phyloP scores from a whole-genome alignment of 2,329 filamentous ascomycete species.

The Cordyceps javanica region DNA sequence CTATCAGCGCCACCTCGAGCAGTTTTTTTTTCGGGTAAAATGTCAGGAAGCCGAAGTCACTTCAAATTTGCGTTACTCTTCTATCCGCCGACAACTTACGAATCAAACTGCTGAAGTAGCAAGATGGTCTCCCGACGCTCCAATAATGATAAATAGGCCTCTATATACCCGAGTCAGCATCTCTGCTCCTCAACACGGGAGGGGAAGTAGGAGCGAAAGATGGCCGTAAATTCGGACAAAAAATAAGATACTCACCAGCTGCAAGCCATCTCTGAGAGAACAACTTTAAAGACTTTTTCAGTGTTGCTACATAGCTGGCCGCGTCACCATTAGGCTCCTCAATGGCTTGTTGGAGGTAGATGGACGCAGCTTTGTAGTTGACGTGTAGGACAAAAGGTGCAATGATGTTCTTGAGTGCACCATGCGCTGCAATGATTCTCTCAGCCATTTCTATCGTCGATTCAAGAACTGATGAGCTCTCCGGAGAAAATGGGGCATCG shows the following conservation, averaged over 20 bases:
- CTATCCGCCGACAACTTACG: neutral
- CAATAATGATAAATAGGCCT: neutral
- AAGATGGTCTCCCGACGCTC: constrained; percentile 6
- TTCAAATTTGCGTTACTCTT: too few species aligned
- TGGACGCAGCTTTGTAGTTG: constrained; percentile 8
- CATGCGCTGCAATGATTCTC: neutral
- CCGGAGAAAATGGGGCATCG: neutral
- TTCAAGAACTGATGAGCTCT: neutral
- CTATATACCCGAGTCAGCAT: neutral
- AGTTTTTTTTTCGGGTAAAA: neutral
- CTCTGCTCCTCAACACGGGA: neutral
- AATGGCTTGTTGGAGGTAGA: neutral
- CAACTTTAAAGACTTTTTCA: neutral
- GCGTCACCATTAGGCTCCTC: neutral
- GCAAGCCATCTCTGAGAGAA: constrained; percentile 1
- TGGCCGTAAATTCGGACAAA: neutral
- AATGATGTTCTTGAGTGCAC: neutral
- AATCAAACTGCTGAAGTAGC: neutral
- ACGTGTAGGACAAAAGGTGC: constrained; percentile 1
- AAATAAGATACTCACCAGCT: neutral
- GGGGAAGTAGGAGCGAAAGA: neutral
- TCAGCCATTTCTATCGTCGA: constrained; percentile 2
- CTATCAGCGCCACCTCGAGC: too few species aligned
- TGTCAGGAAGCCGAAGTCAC: too few species aligned
- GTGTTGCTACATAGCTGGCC: neutral